These are phyloP conservation scores for Taphrina wiesneri DNA, from an alignment of 1,139 yeast species.

Conservation along the genomic window DNA sequence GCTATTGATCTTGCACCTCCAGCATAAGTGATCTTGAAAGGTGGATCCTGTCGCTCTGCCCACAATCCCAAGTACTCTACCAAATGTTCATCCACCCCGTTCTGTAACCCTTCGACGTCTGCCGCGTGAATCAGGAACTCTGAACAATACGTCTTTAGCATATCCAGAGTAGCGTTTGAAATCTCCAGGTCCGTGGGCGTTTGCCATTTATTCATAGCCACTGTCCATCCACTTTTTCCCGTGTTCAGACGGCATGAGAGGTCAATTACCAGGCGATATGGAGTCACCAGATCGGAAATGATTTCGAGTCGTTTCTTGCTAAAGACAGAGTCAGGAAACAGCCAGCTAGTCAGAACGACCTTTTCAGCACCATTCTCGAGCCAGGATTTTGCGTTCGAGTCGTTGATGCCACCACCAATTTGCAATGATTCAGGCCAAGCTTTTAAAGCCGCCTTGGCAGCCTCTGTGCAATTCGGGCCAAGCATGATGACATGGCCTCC, in stretches of 20 bases:
- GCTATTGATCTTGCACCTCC: slow-evolving; percentile 84
- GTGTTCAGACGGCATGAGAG: slow-evolving; percentile 60
- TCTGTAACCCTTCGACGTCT: slow-evolving; percentile 94
- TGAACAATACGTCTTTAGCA: slow-evolving; percentile 65
- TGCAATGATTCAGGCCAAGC: slow-evolving; percentile 74
- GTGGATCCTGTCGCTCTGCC: slow-evolving; percentile 49
- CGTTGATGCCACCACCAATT: slow-evolving; percentile 89
- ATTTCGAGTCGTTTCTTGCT: slow-evolving; percentile 56
- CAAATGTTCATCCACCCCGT: slow-evolving; percentile 80
- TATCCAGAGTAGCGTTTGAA: slow-evolving; percentile 54
- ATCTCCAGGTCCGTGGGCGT: slow-evolving; percentile 70
- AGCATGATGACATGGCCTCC: slow-evolving; percentile 94
- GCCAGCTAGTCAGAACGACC: slow-evolving; percentile 89
- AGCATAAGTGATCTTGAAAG: slow-evolving; percentile 82
- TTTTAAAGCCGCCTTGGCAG: slow-evolving; percentile 71
- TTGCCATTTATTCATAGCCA: slow-evolving; percentile 98
- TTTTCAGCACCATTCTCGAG: slow-evolving; percentile 57
- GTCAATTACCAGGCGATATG: slow-evolving; percentile 37
- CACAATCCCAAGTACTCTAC: slow-evolving; percentile 74
- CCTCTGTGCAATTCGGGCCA: slow-evolving; percentile 80
- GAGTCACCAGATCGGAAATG: slow-evolving; percentile 59
- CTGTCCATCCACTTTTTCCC: slow-evolving; percentile 65
- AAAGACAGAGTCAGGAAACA: slow-evolving; percentile 67
- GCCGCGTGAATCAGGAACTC: slow-evolving; percentile 96
- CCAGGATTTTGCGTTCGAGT: slow-evolving; percentile 74